These are phyloP conservation scores for Xylariaceae sp. DNA, from an alignment of 2,329 filamentous ascomycete genomes.

Conservation along the genomic window DNA sequence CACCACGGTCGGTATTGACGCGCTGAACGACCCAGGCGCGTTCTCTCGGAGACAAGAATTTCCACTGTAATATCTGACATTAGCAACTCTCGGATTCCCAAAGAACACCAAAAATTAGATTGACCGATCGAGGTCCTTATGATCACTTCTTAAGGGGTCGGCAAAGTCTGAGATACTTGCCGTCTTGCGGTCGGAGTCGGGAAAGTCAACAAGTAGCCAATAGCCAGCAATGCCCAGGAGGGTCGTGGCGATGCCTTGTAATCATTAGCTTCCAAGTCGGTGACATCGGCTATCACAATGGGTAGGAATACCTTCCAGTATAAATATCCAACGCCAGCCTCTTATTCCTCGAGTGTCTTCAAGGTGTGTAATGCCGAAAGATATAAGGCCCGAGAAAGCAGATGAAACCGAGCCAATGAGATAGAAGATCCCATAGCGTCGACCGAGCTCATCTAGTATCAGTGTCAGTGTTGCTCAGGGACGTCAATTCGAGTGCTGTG, in stretches of 20 bases:
- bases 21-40: slow-evolving; percentile 34
- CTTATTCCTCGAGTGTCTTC: slow-evolving; percentile 47
- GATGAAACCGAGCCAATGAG: slow-evolving; percentile 61
- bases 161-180: slow-evolving; percentile 5
- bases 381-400: slow-evolving; percentile 63
- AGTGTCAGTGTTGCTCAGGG: slow-evolving; percentile 2
- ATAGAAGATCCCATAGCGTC: slow-evolving; percentile 65
- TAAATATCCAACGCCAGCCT: slow-evolving; percentile 66
- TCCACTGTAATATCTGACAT: slow-evolving; percentile 20
- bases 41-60: slow-evolving; percentile 40
- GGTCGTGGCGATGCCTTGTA: slow-evolving; percentile 51
- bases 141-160: not conserved
- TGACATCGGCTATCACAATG: not conserved
- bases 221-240: slow-evolving; percentile 37
- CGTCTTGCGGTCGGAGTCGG: slow-evolving; percentile 37
- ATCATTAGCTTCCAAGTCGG: slow-evolving; percentile 1
- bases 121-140: too few relatives aligned
- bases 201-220: slow-evolving; percentile 47
- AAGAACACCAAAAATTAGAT: too few relatives aligned
- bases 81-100: not conserved
- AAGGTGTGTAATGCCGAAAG: slow-evolving; percentile 65
- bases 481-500: not conserved
- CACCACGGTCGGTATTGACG: slow-evolving; percentile 43
- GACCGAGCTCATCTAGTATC: slow-evolving; percentile 57
- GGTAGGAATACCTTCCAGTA: slow-evolving; percentile 42